Evolutionary conservation across 805 yeast species (phyloP).

Genomic region (Wickerhamiella spandovensis): DNA sequence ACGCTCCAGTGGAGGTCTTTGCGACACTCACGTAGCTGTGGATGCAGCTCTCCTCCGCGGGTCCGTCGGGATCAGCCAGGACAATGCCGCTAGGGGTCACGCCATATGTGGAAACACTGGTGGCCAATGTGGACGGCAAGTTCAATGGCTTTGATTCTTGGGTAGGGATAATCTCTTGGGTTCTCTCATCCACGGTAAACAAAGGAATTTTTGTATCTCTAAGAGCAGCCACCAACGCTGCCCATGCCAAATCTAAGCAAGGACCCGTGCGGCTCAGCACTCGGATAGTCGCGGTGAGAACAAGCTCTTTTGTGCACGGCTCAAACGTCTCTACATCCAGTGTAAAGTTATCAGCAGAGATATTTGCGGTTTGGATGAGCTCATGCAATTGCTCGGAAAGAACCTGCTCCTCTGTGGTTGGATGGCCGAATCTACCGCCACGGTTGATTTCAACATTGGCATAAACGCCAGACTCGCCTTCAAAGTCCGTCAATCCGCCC

Average conservation of each 20-base stretch:
- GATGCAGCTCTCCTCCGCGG: conserved; percentile 59
- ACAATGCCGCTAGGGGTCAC: conserved; percentile 31
- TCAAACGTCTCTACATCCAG: conserved; percentile 20
- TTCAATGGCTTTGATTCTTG: conserved; percentile 24
- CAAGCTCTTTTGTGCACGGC: conserved; percentile 33
- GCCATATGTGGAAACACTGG: conserved; percentile 41
- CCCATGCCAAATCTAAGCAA: conserved; percentile 62
- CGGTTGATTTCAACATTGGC: conserved; percentile 67
- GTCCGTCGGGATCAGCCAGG: conserved; percentile 71
- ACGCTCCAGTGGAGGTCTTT: conserved; percentile 9
- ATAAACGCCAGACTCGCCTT: conserved; percentile 37
- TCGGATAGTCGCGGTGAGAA: conserved; percentile 57
- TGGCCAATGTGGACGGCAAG: conserved; percentile 29
- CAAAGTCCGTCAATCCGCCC: conserved; percentile 43
- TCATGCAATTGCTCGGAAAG: conserved; percentile 54
- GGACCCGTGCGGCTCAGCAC: conserved; percentile 79
- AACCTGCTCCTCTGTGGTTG: conserved; percentile 75
- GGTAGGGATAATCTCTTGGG: conserved; percentile 31
- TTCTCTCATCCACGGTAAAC: conserved; percentile 46
- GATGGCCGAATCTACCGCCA: conserved; percentile 59
- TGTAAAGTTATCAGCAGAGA: conserved; percentile 29
- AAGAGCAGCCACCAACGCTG: conserved; percentile 51
- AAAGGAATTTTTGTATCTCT: conserved; percentile 48
- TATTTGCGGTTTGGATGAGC: conserved; percentile 40
- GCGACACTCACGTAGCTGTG: conserved; percentile 41